phyloP scores from a whole-genome alignment of 1,284 basidiomycete genomes.

The Malassezia globosa region DNA sequence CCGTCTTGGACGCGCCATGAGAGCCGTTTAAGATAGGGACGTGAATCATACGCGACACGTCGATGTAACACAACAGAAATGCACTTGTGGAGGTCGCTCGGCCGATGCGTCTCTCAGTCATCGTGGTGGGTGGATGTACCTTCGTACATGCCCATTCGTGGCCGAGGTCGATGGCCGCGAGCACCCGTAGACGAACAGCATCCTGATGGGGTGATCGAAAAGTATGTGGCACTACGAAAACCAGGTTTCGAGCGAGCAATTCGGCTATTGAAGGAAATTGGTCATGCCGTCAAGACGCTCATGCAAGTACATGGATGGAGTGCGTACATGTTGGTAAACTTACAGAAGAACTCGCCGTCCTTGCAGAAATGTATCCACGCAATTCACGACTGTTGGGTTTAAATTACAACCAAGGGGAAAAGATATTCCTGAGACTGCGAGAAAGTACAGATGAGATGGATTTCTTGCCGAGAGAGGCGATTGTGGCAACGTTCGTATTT shows the following conservation, averaged over 20 bases:
- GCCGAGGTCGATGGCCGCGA: constrained; percentile 7
- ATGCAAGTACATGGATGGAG: constrained; percentile 23
- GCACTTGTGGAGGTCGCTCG: constrained; percentile 17
- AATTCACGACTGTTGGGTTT: constrained; percentile 21
- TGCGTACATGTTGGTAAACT: too few species aligned
- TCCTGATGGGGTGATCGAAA: constrained; percentile 12
- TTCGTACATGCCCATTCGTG: constrained; percentile 11
- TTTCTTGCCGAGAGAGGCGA: constrained; percentile 15
- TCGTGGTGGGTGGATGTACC: background rate
- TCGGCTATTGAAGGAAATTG: constrained; percentile 20
- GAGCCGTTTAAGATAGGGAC: background rate
- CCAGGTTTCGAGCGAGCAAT: constrained; percentile 15
- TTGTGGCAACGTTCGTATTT: constrained; percentile 18
- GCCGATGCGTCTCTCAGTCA: constrained; percentile 3
- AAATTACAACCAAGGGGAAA: constrained; percentile 25
- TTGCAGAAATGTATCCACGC: constrained; percentile 22
- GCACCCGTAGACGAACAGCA: constrained; percentile 1
- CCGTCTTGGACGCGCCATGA: constrained; percentile 3
- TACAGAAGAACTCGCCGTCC: constrained; percentile 17
- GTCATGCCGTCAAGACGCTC: constrained; percentile 18
- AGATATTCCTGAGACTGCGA: constrained; percentile 26
- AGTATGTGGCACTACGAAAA: constrained; percentile 17
- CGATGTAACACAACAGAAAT: background rate
- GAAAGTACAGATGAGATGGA: background rate
- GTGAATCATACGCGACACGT: too few species aligned